Conservation (phyloP, 371 early-diverging fungal genomes). For the Phascolomyces articulosus region DNA sequence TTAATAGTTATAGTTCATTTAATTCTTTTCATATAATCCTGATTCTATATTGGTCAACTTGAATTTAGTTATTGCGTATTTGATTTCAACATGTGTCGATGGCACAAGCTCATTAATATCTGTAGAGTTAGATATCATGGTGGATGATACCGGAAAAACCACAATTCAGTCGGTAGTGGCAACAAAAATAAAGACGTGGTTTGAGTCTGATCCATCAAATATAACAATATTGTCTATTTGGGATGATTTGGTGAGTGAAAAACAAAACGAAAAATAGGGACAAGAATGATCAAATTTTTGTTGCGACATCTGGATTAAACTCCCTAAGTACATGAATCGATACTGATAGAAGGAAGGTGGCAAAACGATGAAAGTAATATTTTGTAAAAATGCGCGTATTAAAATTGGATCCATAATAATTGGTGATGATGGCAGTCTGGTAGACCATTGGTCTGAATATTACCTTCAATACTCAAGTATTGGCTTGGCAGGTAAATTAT, state of each 20-base stretch:
- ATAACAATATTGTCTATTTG: not conserved
- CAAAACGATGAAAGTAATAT: not conserved
- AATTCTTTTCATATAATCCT: not conserved
- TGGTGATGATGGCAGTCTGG: not conserved
- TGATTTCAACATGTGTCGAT: conserved; percentile 11
- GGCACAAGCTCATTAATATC: conserved; percentile 9
- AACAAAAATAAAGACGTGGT: not conserved
- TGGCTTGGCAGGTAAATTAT: conserved; percentile 13
- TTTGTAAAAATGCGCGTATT: conserved; percentile 4
- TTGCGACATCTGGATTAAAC: too few relatives aligned
- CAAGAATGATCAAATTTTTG: too few relatives aligned
- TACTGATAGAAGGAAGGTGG: not conserved
- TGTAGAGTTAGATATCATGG: not conserved
- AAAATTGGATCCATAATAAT: not conserved
- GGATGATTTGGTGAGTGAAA: not conserved
- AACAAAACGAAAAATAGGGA: too few relatives aligned
- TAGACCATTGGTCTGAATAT: not conserved
- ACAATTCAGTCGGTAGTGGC: not conserved
- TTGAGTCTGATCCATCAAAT: not conserved
- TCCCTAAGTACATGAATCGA: not conserved
- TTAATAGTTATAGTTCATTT: too few relatives aligned
- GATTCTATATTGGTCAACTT: not conserved
- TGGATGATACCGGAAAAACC: not conserved
- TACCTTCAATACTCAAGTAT: conserved; percentile 1
- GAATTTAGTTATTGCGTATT: conserved; percentile 12